These are phyloP conservation scores for Wickerhamomyces canadensis DNA, from an alignment of 805 yeast genomes.

Conservation along the genomic window DNA sequence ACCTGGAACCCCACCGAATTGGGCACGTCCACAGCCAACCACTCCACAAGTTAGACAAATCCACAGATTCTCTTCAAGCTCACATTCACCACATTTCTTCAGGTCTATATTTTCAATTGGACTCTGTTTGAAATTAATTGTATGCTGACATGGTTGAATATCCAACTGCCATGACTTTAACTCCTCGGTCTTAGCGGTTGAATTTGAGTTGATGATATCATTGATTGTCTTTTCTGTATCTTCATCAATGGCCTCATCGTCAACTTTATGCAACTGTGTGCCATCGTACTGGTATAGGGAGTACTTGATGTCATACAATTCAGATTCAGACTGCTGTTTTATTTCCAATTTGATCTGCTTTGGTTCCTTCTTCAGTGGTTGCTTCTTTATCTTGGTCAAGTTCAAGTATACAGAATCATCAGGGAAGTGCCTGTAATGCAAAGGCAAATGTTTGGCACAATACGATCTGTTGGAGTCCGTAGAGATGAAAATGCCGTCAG, in stretches of 20 bases:
- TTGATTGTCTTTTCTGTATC: slow-evolving; percentile 30
- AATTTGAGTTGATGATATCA: slow-evolving; percentile 48
- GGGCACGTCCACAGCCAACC: slow-evolving; percentile 93
- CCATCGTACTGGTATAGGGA: slow-evolving; percentile 6
- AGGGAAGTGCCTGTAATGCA: slow-evolving; percentile 47
- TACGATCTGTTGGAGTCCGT: slow-evolving; percentile 69
- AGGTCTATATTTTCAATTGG: slow-evolving; percentile 27
- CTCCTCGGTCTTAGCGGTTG: slow-evolving; percentile 58
- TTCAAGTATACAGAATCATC: slow-evolving; percentile 54
- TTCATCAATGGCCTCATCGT: slow-evolving; percentile 23
- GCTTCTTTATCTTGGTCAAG: slow-evolving; percentile 46
- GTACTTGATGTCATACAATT: slow-evolving; percentile 45
- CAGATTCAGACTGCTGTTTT: slow-evolving; percentile 56
- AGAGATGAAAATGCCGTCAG: slow-evolving; percentile 68
- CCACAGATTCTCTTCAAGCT: slow-evolving; percentile 78
- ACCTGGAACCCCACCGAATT: slow-evolving; percentile 93
- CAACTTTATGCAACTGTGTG: slow-evolving; percentile 17
- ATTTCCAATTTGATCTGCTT: slow-evolving; percentile 64
- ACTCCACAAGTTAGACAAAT: slow-evolving; percentile 85
- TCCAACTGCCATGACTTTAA: slow-evolving; percentile 91
- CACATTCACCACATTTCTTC: slow-evolving; percentile 51
- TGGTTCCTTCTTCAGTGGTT: slow-evolving; percentile 27
- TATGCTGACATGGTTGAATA: slow-evolving; percentile 73
- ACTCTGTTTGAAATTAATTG: slow-evolving; percentile 45
- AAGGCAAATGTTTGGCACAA: slow-evolving; percentile 51